phyloP scores from a whole-genome alignment of 2,329 filamentous ascomycete genomes.

The Aplosporella prunicola region DNA sequence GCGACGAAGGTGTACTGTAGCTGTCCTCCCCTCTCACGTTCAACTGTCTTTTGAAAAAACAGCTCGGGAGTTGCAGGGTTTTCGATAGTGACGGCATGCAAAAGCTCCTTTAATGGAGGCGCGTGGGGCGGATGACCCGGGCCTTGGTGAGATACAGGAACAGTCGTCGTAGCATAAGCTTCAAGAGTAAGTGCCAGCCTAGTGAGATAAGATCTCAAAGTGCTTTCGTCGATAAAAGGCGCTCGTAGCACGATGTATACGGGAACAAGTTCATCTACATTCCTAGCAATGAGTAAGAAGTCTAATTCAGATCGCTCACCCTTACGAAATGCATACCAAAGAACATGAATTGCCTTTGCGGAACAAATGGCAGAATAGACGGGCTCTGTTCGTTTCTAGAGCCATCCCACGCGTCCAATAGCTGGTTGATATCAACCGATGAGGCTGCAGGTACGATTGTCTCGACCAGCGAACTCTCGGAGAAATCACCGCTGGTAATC shows the following conservation, averaged over 20 bases:
- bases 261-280: constrained; percentile 61
- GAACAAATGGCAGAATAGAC: constrained; percentile 47
- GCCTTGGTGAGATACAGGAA: constrained; percentile 31
- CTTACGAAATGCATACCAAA: constrained; percentile 51
- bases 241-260: constrained; percentile 61
- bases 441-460: constrained; percentile 29
- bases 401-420: constrained; percentile 38
- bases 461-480: constrained; percentile 29
- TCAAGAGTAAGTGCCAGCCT: constrained; percentile 59
- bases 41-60: constrained; percentile 22
- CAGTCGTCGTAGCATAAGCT: constrained; percentile 48
- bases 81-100: constrained; percentile 42
- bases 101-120: constrained; percentile 41
- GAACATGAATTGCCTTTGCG: constrained; percentile 56
- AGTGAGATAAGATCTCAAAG: constrained; percentile 49
- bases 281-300: constrained; percentile 44
- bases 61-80: constrained; percentile 21
- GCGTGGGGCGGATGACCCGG: constrained; percentile 31
- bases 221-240: constrained; percentile 48
- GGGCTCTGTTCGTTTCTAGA: constrained; percentile 33
- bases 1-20: constrained; percentile 24
- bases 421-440: constrained; percentile 26
- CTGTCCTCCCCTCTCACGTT: constrained; percentile 7
- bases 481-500: constrained; percentile 26
- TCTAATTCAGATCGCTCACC: constrained; percentile 29